These are phyloP conservation scores for Spathaspora arborariae DNA, from an alignment of 805 yeast species.

Conservation along the genomic window DNA sequence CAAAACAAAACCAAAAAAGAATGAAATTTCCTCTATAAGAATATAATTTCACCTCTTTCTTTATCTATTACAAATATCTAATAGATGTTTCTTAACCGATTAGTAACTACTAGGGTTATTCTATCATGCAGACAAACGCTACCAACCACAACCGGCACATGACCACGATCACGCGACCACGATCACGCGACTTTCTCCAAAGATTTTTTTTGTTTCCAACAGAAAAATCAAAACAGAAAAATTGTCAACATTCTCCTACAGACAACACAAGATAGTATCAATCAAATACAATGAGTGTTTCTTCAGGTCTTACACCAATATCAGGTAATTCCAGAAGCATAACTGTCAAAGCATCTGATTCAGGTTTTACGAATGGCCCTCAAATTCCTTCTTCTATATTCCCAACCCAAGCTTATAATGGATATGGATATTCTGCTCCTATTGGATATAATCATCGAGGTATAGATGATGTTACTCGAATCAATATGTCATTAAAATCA, in stretches of 20 bases:
- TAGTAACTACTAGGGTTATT: too few relatives aligned
- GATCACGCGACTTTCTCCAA: not conserved
- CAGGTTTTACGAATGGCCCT: slow-evolving; percentile 1
- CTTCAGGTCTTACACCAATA: slow-evolving; percentile 6
- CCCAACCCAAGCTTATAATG: slow-evolving; percentile 3
- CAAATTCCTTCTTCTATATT: not conserved
- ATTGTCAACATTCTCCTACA: not conserved
- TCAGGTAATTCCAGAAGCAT: slow-evolving; percentile 8
- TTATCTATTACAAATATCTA: too few relatives aligned
- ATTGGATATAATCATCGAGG: slow-evolving; percentile 45
- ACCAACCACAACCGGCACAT: too few relatives aligned
- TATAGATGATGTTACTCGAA: slow-evolving; percentile 58
- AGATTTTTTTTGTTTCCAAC: not conserved
- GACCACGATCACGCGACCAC: too few relatives aligned
- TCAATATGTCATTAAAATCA: slow-evolving; percentile 65
- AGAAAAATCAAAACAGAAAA: not conserved
- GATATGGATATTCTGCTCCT: slow-evolving; percentile 11
- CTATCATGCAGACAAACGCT: too few relatives aligned
- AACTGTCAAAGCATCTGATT: not conserved
- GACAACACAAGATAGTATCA: not conserved
- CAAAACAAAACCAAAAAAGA: too few relatives aligned
- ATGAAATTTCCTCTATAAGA: too few relatives aligned
- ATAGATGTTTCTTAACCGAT: too few relatives aligned
- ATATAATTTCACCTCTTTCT: too few relatives aligned
- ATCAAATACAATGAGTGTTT: not conserved